Evolutionary conservation across 768 basidiomycete species (phyloP), one percentile per base, ranked within the genome.

Genomic region (Tulasnella sp.): DNA sequence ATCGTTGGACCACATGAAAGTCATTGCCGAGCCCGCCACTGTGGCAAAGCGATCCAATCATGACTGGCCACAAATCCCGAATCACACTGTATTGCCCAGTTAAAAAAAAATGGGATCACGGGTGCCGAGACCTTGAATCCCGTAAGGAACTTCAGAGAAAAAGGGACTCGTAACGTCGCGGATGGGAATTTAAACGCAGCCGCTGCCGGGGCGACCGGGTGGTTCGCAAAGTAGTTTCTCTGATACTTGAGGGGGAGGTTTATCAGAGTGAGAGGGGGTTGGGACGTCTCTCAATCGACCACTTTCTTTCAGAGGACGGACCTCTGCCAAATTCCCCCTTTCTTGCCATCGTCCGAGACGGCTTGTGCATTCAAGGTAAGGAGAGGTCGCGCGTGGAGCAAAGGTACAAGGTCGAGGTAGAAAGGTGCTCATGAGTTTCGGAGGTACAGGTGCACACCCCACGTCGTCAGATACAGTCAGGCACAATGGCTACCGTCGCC

Each of bases 181-280:
- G 51, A 53, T 34, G 31, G 34, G 21, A 25, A 55, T 44, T 44
- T 12, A 42, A 55, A 55, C 54, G 54, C 54, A 55, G 54, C 54
- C 54, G 34, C 34, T 38, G 34, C 34, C 34, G 34, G n/a, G 34
- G 34, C 34, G 34, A 38, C 34, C 34, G 34, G 34, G 34, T 38
- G 34, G 34, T 38, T 38, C 34, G 34, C 34, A 38, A 15, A 38
- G 34, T 5, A 38, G 34, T 5, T 15, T 38, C 15, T 38, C 15
- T 15, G 34, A 7, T 38, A 38, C 34, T 38, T 38, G 34, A 38
- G 15, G 34, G 34, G 34, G 34, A 15, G 34, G 34, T 7, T 42
- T 31, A n/a, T 34, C 52, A 53, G 42, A 53, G 24, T 38, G 27
- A 38, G 25, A 24, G 43, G 29, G 34, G 44, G 34, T 19, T n/a